Evolutionary conservation across 2,329 filamentous ascomycete species (phyloP), one percentile per base, ranked within the genome.

Genomic region (Aspergillus aculeatinus): DNA sequence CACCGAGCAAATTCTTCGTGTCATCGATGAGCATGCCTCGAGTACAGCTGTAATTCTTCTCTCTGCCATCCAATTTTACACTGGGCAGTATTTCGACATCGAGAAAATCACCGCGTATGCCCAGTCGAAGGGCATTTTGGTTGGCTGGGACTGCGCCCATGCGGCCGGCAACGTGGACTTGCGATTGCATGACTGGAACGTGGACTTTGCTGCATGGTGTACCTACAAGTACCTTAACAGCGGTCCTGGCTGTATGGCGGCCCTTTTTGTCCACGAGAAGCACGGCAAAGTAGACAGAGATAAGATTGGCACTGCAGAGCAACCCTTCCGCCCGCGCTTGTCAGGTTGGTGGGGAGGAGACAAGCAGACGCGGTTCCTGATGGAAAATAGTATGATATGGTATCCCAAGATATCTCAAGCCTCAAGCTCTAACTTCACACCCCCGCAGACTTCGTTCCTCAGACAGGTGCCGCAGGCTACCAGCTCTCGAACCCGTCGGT

Each of bases 211-310:
- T 16, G 90, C 85, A 57, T 96, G 92, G 92, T 96, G 92, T 76
- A 93, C 89, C 19, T 96, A 96, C 82, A 96, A 96, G 79, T 96
- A 96, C 78, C 84, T 96, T 73, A 96, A 96, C 72, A 87, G 88
- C 27, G 92, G 92, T 0, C 91, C 92, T 0, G 92, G 92, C 4
- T 83, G 87, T 16, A 96, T 96, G 64, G 91, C 86, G 1, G 92
- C 89, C 0, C 80, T 89, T 0, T 96, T 92, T 66, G 89, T 96
- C 9, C 91, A 96, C 74, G 86, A 91, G 71, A 82, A 80, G 44
- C 89, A 96, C 72, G 87, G 89, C 47, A 74, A 67, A 29, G 73
- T 73, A 5, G 71, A 79, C 47, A 65, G 66, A 50, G 70, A 68
- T 31, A 71, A 79, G 19, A 68, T 71, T 7, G 72, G 73, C 44